Conservation (phyloP, 1,284 basidiomycete species). For the Peniophora sp. region DNA sequence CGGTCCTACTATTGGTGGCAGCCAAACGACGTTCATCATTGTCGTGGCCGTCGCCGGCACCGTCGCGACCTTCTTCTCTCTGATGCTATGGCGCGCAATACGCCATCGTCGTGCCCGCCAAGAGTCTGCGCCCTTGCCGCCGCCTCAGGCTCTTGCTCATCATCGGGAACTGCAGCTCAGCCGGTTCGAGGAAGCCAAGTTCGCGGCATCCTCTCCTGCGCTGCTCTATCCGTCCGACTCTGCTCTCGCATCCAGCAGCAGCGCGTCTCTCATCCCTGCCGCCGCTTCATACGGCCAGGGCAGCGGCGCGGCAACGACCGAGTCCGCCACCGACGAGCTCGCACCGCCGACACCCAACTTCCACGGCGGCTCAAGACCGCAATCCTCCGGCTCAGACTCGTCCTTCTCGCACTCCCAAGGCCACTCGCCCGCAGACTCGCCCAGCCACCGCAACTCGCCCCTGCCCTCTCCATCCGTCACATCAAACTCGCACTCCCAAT, state of each 20-base stretch:
- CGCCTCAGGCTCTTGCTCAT: conserved; percentile 51
- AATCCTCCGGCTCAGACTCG: conserved; percentile 10
- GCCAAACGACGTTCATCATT: conserved; percentile 31
- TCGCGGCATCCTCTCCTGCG: conserved; percentile 3
- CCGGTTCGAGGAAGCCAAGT: conserved; percentile 16
- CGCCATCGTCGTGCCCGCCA: conserved; percentile 22
- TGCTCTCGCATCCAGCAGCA: conserved; percentile 13
- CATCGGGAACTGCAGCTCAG: conserved; percentile 40
- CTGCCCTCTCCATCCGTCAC: conserved; percentile 3
- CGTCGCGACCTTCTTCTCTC: conserved; percentile 28
- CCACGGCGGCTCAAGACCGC: conserved; percentile 14
- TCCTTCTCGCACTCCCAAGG: conserved; percentile 5
- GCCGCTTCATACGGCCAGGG: conserved; percentile 14
- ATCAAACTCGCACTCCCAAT: conserved; percentile 5
- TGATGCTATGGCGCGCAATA: conserved; percentile 31
- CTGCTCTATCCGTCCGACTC: not conserved
- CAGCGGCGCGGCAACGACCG: conserved; percentile 17
- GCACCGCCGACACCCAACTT: conserved; percentile 20
- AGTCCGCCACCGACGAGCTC: conserved; percentile 12
- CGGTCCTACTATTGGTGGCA: not conserved
- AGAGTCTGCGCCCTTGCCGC: conserved; percentile 41
- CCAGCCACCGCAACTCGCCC: no score
- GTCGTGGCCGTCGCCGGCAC: conserved; percentile 35
- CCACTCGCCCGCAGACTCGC: conserved; percentile 3
- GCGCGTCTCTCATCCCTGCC: conserved; percentile 19